Percentiles rank a stretch among this genome's conserved stretches.
Evolutionary conservation across 2,329 filamentous ascomycete species (phyloP).

Genomic region (Aspergillus hortae): DNA sequence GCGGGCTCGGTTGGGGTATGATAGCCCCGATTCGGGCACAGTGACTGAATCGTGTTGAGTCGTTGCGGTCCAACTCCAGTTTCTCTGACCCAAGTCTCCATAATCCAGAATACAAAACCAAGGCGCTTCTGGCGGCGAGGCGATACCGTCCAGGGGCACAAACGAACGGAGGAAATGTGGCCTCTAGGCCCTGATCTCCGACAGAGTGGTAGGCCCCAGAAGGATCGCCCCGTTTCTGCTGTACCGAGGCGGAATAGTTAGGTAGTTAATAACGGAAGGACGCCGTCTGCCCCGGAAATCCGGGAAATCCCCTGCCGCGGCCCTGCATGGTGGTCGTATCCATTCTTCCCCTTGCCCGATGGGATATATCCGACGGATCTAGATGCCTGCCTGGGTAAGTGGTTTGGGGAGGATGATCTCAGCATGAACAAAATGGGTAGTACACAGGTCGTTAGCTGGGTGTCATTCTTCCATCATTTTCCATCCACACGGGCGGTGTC

Average conservation of each 20-base stretch:
- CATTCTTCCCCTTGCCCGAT: no score
- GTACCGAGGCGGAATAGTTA: background rate
- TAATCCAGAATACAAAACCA: no score
- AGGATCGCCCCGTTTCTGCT: slow-evolving; percentile 1
- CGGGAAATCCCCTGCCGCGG: background rate
- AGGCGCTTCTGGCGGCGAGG: no score
- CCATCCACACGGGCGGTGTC: background rate
- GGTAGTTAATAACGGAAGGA: background rate
- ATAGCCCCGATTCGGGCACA: background rate
- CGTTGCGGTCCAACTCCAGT: background rate
- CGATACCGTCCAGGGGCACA: no score
- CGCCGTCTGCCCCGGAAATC: background rate
- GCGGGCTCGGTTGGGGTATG: no score
- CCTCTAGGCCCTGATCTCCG: background rate
- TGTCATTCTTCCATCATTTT: background rate
- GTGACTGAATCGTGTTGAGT: background rate
- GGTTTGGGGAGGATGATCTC: no score
- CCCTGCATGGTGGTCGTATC: background rate
- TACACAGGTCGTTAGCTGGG: background rate
- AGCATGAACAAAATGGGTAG: background rate
- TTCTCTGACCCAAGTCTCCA: no score
- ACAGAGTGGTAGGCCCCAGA: slow-evolving; percentile 1
- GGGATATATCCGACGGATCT: no score
- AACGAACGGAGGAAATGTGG: background rate
- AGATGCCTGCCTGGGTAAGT: no score